Base-by-base conservation (phyloP, 805 yeast species). In the Suhomyces kilbournensis region DNA sequence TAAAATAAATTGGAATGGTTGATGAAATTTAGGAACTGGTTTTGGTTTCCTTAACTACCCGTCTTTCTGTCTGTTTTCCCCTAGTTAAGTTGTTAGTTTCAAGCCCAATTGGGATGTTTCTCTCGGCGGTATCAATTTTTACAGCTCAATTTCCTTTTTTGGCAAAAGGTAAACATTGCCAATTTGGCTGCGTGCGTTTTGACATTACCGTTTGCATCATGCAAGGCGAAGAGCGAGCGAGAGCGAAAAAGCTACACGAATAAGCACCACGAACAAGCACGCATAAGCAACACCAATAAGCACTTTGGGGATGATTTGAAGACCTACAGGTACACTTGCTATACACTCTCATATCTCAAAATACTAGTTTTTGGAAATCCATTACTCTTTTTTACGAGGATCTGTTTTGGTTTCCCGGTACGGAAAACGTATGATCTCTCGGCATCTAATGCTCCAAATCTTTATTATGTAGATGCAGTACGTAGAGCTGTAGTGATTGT, bases 81-180 rank as follows among this genome's bases (percentile, higher is more conserved):
- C 47, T 45, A 32, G 40, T 20, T 20, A 28, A 30, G 45, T 22
- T 46, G 48, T 46, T 46, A 46, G 48, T 46, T 46, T 30, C 14
- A 23, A 46, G n/a, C 48, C 48, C 17, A 25, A 47, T 47, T 39
- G 50, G 28, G 45, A 39, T 15, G 35, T 35, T 39, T 46, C 34
- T 26, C n/a, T 14, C 45, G 44, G 26, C 50, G 26, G 17, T 39
- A 47, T 47, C 15, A 35, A 4, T 10, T 34, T 51, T 47, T 26
- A 42, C 45, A 46, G 23, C 20, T 22, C 19, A 19, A 47, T 60
- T 65, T 49, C 67, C 66, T 32, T 35, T 52, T 62, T 51, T 26
- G 63, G 68, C 17, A 59, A 61, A 51, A 50, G 50, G 59, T 64
- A 63, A 64, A 64, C 60, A 64, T 50, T 57, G 51, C 51, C 56